Conservation (phyloP, 805 yeast species). For the Metschnikowia gruessii region DNA sequence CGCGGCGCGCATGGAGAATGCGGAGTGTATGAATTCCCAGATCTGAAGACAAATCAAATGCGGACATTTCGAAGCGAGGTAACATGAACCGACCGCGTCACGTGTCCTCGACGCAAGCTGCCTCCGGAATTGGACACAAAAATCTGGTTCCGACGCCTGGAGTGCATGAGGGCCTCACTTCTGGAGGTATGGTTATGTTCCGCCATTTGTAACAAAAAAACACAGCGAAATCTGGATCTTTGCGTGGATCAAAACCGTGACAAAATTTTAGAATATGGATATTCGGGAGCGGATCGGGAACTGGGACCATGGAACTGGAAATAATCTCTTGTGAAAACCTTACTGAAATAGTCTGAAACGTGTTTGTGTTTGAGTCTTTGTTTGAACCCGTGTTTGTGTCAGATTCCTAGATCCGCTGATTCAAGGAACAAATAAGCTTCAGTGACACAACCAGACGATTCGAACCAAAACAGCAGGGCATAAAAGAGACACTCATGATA, state of each 20-base stretch:
- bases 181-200: too few relatives aligned
- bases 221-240: not conserved
- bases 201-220: not conserved
- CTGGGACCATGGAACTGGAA: too few relatives aligned
- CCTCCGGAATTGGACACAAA: slow-evolving; percentile 2
- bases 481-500: too few relatives aligned
- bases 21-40: slow-evolving; percentile 1
- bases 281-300: too few relatives aligned
- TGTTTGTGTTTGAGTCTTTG: too few relatives aligned
- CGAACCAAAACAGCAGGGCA: too few relatives aligned
- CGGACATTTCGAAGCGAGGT: not conserved
- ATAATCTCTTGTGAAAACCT: too few relatives aligned
- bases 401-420: too few relatives aligned
- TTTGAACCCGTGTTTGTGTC: too few relatives aligned
- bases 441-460: too few relatives aligned
- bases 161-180: not conserved
- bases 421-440: too few relatives aligned
- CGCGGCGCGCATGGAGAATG: slow-evolving; percentile 4
- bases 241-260: not conserved
- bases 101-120: slow-evolving; percentile 10
- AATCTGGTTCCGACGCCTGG: not conserved
- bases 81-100: not conserved
- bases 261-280: not conserved
- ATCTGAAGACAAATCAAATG: slow-evolving; percentile 4
- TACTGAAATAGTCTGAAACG: too few relatives aligned